phyloP scores from a whole-genome alignment of 331 rosid species.

The Dryas integrifolia region DNA sequence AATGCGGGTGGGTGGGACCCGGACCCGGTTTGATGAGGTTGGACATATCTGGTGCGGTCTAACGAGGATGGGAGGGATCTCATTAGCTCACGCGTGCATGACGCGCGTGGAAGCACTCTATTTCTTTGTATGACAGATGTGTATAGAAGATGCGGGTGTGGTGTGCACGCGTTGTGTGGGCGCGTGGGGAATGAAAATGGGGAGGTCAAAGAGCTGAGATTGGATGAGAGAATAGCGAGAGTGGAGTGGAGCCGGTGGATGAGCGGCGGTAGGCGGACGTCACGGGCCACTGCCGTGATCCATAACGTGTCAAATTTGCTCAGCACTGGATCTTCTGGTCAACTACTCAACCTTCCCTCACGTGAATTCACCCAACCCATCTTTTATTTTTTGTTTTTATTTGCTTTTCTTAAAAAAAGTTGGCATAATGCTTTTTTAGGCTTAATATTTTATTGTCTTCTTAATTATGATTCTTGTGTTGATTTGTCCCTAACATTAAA shows the following conservation, averaged over 20 bases:
- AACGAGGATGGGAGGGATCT: not conserved
- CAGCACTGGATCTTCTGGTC: conserved; percentile 17
- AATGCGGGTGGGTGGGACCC: too few relatives aligned
- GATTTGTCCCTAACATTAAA: too few relatives aligned
- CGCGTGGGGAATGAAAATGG: not conserved
- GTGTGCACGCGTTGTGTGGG: conserved; percentile 12
- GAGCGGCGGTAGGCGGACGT: conserved; percentile 35
- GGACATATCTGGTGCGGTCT: conserved; percentile 26
- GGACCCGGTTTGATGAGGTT: conserved; percentile 12
- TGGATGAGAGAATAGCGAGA: not conserved
- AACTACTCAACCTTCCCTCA: conserved; percentile 24
- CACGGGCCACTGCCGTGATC: conserved; percentile 20
- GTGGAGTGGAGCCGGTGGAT: not conserved
- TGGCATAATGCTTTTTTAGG: too few relatives aligned
- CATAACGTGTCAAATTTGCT: not conserved
- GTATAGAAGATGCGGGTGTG: not conserved
- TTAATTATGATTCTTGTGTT: too few relatives aligned
- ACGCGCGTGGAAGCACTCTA: not conserved
- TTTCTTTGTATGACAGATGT: too few relatives aligned
- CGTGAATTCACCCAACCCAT: conserved; percentile 24
- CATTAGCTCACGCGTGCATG: not conserved
- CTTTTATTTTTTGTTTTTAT: not conserved
- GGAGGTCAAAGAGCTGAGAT: not conserved
- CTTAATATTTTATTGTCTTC: too few relatives aligned
- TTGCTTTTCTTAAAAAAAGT: too few relatives aligned